Percentiles rank a stretch among this genome's conserved stretches.
phyloP scores from a whole-genome alignment of 306 rosid species.

The Trifolium dubium region DNA sequence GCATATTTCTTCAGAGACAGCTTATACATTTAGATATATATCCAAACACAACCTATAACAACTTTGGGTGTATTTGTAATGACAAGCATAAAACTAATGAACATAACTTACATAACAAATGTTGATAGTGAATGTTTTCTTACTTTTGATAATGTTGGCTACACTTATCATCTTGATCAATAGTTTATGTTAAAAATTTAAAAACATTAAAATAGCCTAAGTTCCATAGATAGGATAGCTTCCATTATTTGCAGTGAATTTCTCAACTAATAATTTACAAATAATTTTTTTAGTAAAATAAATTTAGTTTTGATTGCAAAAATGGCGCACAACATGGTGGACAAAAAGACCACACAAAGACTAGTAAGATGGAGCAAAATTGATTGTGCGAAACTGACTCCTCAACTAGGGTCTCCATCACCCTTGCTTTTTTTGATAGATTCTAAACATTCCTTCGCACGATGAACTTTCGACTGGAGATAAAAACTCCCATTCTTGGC shows the following conservation, averaged over 20 bases:
- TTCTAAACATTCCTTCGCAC: conserved; percentile 86
- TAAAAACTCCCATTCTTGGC: conserved; percentile 86
- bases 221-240: not conserved
- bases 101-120: not conserved
- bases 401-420: conserved; percentile 62
- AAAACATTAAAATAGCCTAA: not conserved
- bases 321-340: conserved; percentile 27
- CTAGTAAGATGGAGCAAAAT: not conserved
- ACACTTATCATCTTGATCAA: not conserved
- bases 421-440: conserved; percentile 42
- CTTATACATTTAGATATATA: not conserved
- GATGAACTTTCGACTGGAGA: conserved; percentile 88
- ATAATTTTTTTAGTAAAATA: not conserved
- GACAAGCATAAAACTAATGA: not conserved
- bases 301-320: conserved; percentile 18
- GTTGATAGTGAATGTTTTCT: not conserved
- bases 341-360: conserved; percentile 26
- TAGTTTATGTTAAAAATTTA: not conserved
- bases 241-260: conserved; percentile 33
- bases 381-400: not conserved
- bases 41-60: not conserved
- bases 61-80: not conserved
- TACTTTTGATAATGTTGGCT: not conserved
- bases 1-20: not conserved
- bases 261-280: conserved; percentile 43